Evolutionary conservation across 352 stramenopile species (phyloP).

Genomic region (Peronospora farinosa): DNA sequence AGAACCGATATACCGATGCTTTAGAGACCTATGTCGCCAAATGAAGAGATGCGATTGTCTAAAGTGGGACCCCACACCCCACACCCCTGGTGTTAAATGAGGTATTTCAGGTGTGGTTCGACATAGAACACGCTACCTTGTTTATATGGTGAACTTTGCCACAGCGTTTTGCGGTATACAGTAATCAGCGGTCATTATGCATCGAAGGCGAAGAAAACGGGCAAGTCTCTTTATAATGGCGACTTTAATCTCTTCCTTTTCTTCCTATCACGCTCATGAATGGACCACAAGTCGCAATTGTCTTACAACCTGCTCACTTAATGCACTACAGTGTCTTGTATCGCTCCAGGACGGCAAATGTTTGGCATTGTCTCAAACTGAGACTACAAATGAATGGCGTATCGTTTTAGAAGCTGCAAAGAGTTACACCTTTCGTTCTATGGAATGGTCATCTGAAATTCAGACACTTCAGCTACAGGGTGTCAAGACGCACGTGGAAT

Average conservation of each 20-base stretch:
- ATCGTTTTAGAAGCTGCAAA: constrained; percentile 6
- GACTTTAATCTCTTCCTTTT: constrained; percentile 12
- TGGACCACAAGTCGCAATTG: constrained; percentile 6
- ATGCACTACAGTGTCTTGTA: constrained; percentile 7
- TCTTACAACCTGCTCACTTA: constrained; percentile 1
- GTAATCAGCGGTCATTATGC: constrained; percentile 14
- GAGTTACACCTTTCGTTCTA: constrained; percentile 4
- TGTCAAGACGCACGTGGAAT: constrained; percentile 19
- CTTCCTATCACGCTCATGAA: background rate
- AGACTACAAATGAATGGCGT: constrained; percentile 1
- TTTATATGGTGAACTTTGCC: too few relatives aligned
- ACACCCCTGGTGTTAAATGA: too few relatives aligned
- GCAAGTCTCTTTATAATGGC: constrained; percentile 3
- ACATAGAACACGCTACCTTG: too few relatives aligned
- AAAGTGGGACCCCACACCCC: too few relatives aligned
- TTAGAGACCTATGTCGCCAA: too few relatives aligned
- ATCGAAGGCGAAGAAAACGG: constrained; percentile 15
- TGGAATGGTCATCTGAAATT: constrained; percentile 10
- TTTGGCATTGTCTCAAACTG: background rate
- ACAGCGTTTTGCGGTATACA: background rate
- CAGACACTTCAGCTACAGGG: constrained; percentile 14
- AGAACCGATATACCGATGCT: too few relatives aligned
- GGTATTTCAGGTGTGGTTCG: too few relatives aligned
- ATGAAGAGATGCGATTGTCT: too few relatives aligned
- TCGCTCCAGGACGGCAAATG: constrained; percentile 10